Evolutionary conservation across 257 asterid species (phyloP), one percentile per base, ranked within the genome.

Genomic region (Prunella vulgaris): DNA sequence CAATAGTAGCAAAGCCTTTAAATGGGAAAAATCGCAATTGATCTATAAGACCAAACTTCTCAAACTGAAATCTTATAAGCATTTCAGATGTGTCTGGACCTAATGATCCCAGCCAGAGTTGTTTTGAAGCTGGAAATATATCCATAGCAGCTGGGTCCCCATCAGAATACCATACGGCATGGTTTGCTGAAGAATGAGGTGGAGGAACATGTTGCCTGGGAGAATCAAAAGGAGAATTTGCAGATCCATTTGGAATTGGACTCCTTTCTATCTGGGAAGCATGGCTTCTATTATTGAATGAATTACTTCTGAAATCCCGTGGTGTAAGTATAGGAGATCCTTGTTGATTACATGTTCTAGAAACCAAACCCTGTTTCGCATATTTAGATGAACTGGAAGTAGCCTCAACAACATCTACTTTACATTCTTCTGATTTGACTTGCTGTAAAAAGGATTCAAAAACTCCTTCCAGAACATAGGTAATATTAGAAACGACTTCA

Each of bases 71-170:
- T 80, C 87, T 83, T 58, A 89, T 70, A 77, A 48, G 87, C 84
- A 78, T 82, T 81, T 92, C 98, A 64, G 98, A 75, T 68, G 87
- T 89, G 37, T 87, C 96, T 54, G 90, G 89, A 30, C 96, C 95
- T 69, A 92, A 76, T 32, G 94, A 84, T 27, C 89, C 94, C 82
- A 92, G 71, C 95, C 90, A 87, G 48, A 92, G 92, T 74, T 87
- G 87, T 59, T 78, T 87, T 68, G 98, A 92, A 76, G 96, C 98
- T 25, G 86, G 86, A 84, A 76, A 89, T 71, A 92, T 79, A 77
- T 85, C 98, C 91, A 90, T 78, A 12, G 95, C 83, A 68, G 84
- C 86, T 58, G 86, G 95, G 80, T 92, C 90, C 57, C 95, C 98
- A 77, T 92, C 98, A 61, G 84, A 75, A 75, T 71, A 85, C 79